A percentile compares a stretch with the other conserved stretches of the same genome.
Conservation (phyloP, 2,329 filamentous ascomycete genomes). For the Fusarium sp. region DNA sequence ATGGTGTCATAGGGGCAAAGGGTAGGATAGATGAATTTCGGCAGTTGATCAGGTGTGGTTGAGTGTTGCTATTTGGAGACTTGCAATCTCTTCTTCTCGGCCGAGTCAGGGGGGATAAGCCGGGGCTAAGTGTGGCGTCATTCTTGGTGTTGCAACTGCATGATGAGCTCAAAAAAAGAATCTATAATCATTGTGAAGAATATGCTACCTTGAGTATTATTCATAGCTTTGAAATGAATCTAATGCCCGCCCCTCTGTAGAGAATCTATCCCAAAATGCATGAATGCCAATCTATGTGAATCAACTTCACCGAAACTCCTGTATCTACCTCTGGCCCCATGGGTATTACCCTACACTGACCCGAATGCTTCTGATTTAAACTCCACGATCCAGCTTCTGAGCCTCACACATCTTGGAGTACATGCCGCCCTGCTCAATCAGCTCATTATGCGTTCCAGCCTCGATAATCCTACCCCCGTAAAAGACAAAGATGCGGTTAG, state of each 20-base stretch:
- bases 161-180: background rate
- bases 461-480: conserved; percentile 16
- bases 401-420: conserved; percentile 25
- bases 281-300: background rate
- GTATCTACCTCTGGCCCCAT: background rate
- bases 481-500: conserved; percentile 23
- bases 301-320: background rate
- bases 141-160: too few species aligned
- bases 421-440: conserved; percentile 10
- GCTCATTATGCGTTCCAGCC: conserved; percentile 8
- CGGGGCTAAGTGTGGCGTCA: background rate
- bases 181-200: background rate
- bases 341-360: background rate
- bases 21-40: background rate
- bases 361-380: background rate
- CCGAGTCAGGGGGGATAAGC: background rate
- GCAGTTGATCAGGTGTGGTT: background rate
- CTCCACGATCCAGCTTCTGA: background rate
- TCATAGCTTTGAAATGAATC: background rate
- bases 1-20: background rate
- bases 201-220: background rate
- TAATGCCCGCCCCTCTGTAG: background rate
- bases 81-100: background rate
- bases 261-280: background rate
- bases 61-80: background rate